phyloP scores from a whole-genome alignment of 495 filamentous ascomycete species.

The Talaromyces adpressus region DNA sequence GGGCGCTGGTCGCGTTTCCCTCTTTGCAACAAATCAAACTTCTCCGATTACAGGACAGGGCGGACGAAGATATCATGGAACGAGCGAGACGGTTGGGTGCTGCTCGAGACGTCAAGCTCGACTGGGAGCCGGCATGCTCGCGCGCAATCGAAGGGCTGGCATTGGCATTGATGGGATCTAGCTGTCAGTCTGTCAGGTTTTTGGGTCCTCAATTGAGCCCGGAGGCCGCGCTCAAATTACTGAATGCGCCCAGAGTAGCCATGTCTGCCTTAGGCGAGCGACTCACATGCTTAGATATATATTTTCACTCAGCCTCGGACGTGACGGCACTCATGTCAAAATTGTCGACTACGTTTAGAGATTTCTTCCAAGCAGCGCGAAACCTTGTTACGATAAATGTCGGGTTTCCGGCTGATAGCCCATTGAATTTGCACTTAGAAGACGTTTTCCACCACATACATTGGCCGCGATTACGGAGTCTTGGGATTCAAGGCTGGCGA shows the following conservation, averaged over 20 bases:
- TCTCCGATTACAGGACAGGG: slow-evolving; percentile 53
- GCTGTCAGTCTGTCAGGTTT: slow-evolving; percentile 51
- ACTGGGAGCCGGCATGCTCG: slow-evolving; percentile 58
- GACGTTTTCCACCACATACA: slow-evolving; percentile 55
- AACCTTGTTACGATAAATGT: slow-evolving; percentile 60
- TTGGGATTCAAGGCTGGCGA: slow-evolving; percentile 61
- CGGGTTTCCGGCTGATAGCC: slow-evolving; percentile 51
- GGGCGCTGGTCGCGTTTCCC: slow-evolving; percentile 50
- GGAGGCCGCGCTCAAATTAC: slow-evolving; percentile 45
- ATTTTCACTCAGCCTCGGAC: slow-evolving; percentile 51
- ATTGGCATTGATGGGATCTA: slow-evolving; percentile 46
- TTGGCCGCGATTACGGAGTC: slow-evolving; percentile 54
- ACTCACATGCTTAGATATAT: slow-evolving; percentile 51
- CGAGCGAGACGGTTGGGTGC: slow-evolving; percentile 22
- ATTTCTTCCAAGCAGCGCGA: slow-evolving; percentile 50
- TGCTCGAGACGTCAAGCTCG: slow-evolving; percentile 31
- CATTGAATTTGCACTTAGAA: slow-evolving; percentile 50
- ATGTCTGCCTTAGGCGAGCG: slow-evolving; percentile 47
- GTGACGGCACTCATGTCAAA: slow-evolving; percentile 47
- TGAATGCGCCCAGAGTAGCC: slow-evolving; percentile 35
- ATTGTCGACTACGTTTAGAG: slow-evolving; percentile 48
- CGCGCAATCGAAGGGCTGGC: slow-evolving; percentile 53
- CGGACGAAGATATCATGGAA: slow-evolving; percentile 45
- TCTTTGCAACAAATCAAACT: slow-evolving; percentile 60
- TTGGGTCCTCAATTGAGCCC: slow-evolving; percentile 60